Base-by-base conservation (phyloP, 2,329 filamentous ascomycete genomes). In the Ascochyta viciae-villosae region DNA sequence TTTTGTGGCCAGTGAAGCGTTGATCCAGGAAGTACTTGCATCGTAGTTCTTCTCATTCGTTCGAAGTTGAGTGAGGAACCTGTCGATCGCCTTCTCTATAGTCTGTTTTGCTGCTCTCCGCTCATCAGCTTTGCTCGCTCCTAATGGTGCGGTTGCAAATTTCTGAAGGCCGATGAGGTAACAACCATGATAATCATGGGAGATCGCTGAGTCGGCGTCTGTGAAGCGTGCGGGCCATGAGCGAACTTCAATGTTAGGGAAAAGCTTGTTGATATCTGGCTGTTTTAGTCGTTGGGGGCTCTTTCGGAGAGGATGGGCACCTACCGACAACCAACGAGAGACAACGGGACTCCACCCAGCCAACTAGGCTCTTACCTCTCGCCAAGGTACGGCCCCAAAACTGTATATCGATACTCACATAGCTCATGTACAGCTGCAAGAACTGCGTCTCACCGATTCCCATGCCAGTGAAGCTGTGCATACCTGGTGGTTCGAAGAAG, bases 171-270 rank as follows among this genome's bases (percentile, higher is more conserved):
- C 87, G 19, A 89, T 78, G 2, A 89, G 78, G 66, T 89, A 89
- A 58, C 79, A 85, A 3, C 85, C 84, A 34, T 85, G 80, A 59
- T 85, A 87, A 56, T 88, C 84, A 6, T 43, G 62, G 0, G 10
- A 10, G 4, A 39, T 27, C 3, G 23, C 22, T 13, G 42, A 57
- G 6, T 58, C 45, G 6, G 63, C 69, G 0, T 76, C 24, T 2
- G 68, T 78, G 57, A 89, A 89, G 9, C 85, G 79, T 6, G 80
- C 82, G 1, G 87, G 87, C 87, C 87, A 89, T 22, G 89, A 84
- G 19, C 85, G 81, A 1, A 83, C 80, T 42, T 82, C 74, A 3
- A 88, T 64, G 2, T 76, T 71, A 0, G 83, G 82, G 15, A 85
- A 69, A 12, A 80, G 80, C 43, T 81, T 81, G 55, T 83, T 76